phyloP scores from a whole-genome alignment of 106 monocot species.

The Allium fistulosum region DNA sequence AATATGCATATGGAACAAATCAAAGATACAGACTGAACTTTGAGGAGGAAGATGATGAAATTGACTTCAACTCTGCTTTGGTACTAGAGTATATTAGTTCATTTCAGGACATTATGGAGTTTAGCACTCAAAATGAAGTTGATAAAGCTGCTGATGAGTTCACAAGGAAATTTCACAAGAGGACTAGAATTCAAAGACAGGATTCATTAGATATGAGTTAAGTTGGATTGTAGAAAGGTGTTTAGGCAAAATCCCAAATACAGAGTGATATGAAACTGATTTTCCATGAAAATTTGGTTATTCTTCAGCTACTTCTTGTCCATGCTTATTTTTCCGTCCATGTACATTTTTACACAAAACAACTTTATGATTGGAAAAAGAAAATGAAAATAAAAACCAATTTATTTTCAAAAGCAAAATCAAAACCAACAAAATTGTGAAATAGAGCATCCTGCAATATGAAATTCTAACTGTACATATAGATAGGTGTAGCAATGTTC shows the following conservation, averaged over 20 bases:
- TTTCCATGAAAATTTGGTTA: too few relatives aligned
- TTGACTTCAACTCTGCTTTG: not conserved
- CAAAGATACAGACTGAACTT: conserved; percentile 3
- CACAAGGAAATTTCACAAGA: conserved; percentile 37
- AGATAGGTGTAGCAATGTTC: too few relatives aligned
- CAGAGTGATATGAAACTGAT: too few relatives aligned
- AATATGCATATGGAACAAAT: conserved; percentile 26
- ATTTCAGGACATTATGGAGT: conserved; percentile 3
- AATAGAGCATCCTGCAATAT: too few relatives aligned
- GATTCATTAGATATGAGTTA: conserved; percentile 52
- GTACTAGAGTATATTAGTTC: conserved; percentile 16
- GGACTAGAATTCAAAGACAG: conserved; percentile 58
- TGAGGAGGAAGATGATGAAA: conserved; percentile 20
- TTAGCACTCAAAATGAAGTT: conserved; percentile 33
- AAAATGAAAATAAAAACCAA: too few relatives aligned
- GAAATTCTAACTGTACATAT: too few relatives aligned
- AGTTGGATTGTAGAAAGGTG: conserved; percentile 36
- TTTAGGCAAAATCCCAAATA: not conserved
- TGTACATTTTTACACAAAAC: too few relatives aligned
- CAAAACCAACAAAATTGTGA: too few relatives aligned
- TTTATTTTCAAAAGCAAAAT: too few relatives aligned
- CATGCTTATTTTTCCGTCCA: too few relatives aligned
- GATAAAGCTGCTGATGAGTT: conserved; percentile 43
- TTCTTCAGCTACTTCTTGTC: too few relatives aligned
- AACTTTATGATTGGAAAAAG: too few relatives aligned